Base-by-base conservation (phyloP, 176 grass and related monocot species). In the Triticum aestivum region DNA sequence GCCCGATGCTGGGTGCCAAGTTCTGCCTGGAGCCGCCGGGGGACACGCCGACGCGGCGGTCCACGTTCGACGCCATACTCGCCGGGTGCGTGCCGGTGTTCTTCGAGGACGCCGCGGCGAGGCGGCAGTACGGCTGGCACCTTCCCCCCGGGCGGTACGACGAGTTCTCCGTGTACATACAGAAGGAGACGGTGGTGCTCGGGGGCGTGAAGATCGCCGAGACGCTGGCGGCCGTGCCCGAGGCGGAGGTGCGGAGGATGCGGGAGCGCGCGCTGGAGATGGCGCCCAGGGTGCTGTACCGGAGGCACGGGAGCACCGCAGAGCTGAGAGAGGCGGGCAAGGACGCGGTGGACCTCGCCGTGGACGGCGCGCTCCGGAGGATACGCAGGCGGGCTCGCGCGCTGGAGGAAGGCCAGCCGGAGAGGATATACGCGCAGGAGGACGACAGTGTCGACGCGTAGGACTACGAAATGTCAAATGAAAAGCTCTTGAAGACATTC, bases 21-120 rank as follows among this genome's bases (percentile, higher is more conserved):
- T 95, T 95, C 84, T 95, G 91, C 84, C 77, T 95, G 67, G 77
- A 95, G 73, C 94, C 94, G 6, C 86, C 91, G 1, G 89, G 93
- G 12, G 94, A 93, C 86, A 91, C 88, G 4, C 81, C 76, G 70
- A 89, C 94, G 71, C 77, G 89, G 61, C 80, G 88, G 15, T 93
- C 91, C 1, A 89, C 85, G 68, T 95, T 95, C 86, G 94, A 93
- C 86, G 85, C 91, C 8, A 93, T 95, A 44, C 37, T 93, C 51
- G 89, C 91, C 14, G 87, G 86, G 2, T 95, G 94, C 73, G 76
- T 95, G n/a, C 94, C 94, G 2, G 91, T 95, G 3, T 93, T 95
- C 83, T 95, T 95, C 77, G 76, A 92, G 84, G 91, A 93, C 23
- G 23, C 82, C 6, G 85, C 58, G 41, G 86, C 89, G 9, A 83